phyloP scores from a whole-genome alignment of 495 filamentous ascomycete species.

The Xanthoparmelia taractica region DNA sequence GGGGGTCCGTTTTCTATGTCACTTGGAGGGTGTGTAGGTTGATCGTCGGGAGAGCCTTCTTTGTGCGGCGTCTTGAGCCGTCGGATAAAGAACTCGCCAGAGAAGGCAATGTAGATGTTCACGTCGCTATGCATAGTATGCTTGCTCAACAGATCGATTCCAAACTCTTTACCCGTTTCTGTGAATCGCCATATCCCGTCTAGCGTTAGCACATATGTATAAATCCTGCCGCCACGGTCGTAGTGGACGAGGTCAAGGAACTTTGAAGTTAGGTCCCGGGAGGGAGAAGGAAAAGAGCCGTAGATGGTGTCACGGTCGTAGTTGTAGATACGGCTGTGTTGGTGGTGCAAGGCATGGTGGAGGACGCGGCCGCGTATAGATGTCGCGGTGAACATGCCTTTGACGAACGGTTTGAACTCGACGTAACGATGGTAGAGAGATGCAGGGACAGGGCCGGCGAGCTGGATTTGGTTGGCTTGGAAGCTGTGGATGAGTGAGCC shows the following conservation, averaged over 20 bases:
- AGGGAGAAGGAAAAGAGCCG: slow-evolving; percentile 51
- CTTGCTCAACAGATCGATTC: slow-evolving; percentile 84
- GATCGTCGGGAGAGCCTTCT: slow-evolving; percentile 23
- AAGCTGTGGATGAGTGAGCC: slow-evolving; percentile 48
- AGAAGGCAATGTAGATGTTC: slow-evolving; percentile 79
- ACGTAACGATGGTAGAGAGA: slow-evolving; percentile 83
- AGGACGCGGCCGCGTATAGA: slow-evolving; percentile 72
- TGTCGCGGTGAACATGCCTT: slow-evolving; percentile 71
- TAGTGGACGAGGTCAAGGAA: slow-evolving; percentile 83
- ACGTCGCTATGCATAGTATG: slow-evolving; percentile 95
- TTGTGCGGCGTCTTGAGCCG: slow-evolving; percentile 45
- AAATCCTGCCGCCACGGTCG: slow-evolving; percentile 76
- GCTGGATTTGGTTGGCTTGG: slow-evolving; percentile 87
- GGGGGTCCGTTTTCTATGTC: slow-evolving; percentile 34
- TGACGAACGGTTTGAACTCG: slow-evolving; percentile 85
- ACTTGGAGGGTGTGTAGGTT: slow-evolving; percentile 31
- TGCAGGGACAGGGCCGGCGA: slow-evolving; percentile 70
- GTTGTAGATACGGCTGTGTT: slow-evolving; percentile 83
- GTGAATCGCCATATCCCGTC: slow-evolving; percentile 84
- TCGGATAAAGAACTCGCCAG: slow-evolving; percentile 87
- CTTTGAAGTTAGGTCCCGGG: slow-evolving; percentile 57
- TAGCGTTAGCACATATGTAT: slow-evolving; percentile 85
- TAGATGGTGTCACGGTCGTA: slow-evolving; percentile 66
- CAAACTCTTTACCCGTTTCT: slow-evolving; percentile 89
- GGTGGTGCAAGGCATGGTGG: slow-evolving; percentile 78